Conservation (phyloP, 139 green algal genomes). For the Chlorella sp. region DNA sequence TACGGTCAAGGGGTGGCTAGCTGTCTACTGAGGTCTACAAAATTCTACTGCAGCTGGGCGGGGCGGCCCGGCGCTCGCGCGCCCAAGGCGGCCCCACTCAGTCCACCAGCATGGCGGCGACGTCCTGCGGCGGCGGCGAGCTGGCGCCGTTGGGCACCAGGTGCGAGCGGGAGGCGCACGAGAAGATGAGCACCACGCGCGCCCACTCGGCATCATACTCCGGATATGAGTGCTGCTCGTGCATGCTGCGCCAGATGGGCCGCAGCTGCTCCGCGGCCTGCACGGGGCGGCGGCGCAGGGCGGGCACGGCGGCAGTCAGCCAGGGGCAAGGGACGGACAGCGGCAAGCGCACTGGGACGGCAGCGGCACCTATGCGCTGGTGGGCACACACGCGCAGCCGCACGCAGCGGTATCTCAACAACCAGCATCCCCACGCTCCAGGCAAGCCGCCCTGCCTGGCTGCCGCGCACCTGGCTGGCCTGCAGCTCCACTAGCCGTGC, state of each 20-base stretch:
- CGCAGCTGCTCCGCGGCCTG: slow-evolving; percentile 40
- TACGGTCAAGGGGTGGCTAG: no score
- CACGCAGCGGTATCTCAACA: neutral
- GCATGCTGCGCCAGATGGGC: slow-evolving; percentile 42
- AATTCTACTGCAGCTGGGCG: neutral
- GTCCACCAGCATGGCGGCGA: slow-evolving; percentile 17
- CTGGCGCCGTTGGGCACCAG: slow-evolving; percentile 16
- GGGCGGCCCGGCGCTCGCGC: neutral
- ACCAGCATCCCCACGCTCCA: neutral
- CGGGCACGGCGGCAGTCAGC: neutral
- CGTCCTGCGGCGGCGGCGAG: neutral
- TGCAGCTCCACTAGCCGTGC: slow-evolving; percentile 44
- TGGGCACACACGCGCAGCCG: neutral
- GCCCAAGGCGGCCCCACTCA: neutral
- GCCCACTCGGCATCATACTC: slow-evolving; percentile 49
- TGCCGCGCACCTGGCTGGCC: neutral
- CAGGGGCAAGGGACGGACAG: neutral
- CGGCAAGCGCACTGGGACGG: neutral
- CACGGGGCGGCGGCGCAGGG: neutral
- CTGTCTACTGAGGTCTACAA: no score
- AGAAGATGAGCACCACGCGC: slow-evolving; percentile 22
- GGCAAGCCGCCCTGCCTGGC: neutral
- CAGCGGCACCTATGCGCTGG: neutral
- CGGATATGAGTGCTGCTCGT: slow-evolving; percentile 53
- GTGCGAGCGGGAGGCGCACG: neutral